Percentiles rank a stretch among this genome's conserved stretches.
Evolutionary conservation across 164 flowering plant genomes (phyloP).

Genomic region (Liquidambar formosana): DNA sequence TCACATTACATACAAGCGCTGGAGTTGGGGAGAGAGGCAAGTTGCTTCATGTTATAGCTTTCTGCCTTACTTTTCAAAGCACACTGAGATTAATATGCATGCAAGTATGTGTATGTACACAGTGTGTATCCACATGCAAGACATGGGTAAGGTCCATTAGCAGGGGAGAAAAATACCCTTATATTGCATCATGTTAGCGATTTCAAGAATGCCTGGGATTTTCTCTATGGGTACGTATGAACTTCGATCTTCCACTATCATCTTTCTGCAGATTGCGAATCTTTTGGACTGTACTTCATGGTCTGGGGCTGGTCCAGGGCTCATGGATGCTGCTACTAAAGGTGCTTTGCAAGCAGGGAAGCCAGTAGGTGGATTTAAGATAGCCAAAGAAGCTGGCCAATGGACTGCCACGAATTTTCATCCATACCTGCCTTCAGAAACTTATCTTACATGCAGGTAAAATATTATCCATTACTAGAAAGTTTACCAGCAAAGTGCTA

Average conservation of each 20-base stretch:
- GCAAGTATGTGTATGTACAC: neutral
- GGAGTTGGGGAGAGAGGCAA: slow-evolving; percentile 76
- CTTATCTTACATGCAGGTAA: slow-evolving; percentile 93
- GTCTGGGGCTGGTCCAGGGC: slow-evolving; percentile 98
- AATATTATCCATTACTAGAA: neutral
- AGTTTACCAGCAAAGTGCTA: neutral
- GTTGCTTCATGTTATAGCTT: slow-evolving; percentile 12
- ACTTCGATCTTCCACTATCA: neutral
- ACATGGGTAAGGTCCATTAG: neutral
- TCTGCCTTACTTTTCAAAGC: neutral
- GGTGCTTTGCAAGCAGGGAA: slow-evolving; percentile 85
- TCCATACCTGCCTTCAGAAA: slow-evolving; percentile 77
- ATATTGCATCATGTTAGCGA: too few species aligned
- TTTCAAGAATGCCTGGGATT: too few species aligned
- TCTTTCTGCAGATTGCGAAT: slow-evolving; percentile 55
- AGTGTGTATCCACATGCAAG: neutral
- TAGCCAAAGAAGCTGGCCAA: slow-evolving; percentile 85
- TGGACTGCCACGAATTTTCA: slow-evolving; percentile 82
- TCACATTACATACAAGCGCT: slow-evolving; percentile 68
- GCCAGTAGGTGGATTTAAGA: slow-evolving; percentile 89
- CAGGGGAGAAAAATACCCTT: too few species aligned
- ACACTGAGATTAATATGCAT: neutral
- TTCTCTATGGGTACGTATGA: neutral
- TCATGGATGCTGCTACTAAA: slow-evolving; percentile 91
- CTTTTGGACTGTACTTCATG: slow-evolving; percentile 88